Conservation (phyloP, 176 grass and related monocot genomes). For the Carex myosuroides region DNA sequence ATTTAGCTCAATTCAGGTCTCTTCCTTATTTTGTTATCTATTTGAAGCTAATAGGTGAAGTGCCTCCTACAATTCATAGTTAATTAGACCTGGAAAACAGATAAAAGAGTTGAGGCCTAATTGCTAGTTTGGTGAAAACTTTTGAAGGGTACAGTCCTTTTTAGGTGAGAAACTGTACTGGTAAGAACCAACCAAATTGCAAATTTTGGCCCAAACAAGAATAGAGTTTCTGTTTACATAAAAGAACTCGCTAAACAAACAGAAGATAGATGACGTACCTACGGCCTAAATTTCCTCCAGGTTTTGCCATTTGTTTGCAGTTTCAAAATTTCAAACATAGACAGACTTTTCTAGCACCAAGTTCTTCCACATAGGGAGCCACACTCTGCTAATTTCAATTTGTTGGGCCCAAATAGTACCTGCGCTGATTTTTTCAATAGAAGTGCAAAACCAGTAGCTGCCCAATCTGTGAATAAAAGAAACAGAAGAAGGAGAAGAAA, state of each 20-base stretch:
- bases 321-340: conserved; percentile 7
- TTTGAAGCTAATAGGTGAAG: background rate
- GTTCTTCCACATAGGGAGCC: background rate
- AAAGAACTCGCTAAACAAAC: background rate
- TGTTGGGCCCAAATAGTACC: background rate
- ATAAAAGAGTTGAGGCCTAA: background rate
- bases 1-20: background rate
- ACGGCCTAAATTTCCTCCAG: background rate
- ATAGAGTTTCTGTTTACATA: background rate
- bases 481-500: background rate
- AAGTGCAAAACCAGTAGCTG: background rate
- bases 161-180: background rate
- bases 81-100: background rate
- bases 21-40: background rate
- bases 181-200: background rate
- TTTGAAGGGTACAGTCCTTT: background rate
- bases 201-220: background rate
- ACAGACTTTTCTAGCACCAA: background rate
- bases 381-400: conserved; percentile 6
- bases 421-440: background rate
- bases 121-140: background rate
- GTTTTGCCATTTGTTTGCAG: conserved; percentile 11
- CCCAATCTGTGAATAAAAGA: background rate
- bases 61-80: background rate
- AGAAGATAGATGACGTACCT: background rate